A percentile compares a stretch with the other conserved stretches of the same genome.
phyloP scores from a whole-genome alignment of 2,329 filamentous ascomycete genomes.

The Knufia fluminis region DNA sequence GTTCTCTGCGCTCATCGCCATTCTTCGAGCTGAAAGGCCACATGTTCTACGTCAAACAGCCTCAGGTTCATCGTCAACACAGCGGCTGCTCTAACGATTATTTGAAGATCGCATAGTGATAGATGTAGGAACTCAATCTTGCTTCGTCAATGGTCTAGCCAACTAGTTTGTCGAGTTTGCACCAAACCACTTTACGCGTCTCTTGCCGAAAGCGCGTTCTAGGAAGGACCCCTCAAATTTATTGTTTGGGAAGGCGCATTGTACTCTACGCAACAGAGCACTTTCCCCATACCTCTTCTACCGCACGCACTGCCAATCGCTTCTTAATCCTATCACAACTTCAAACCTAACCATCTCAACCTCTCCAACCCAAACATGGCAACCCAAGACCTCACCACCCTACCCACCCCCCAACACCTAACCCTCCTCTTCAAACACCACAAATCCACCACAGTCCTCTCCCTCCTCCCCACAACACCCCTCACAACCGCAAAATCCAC shows the following conservation, averaged over 20 bases:
- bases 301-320: too few species aligned
- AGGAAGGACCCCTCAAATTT: too few species aligned
- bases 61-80: background rate
- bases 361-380: background rate
- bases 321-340: too few species aligned
- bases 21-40: conserved; percentile 16
- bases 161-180: conserved; percentile 3
- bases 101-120: too few species aligned
- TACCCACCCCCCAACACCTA: conserved; percentile 40
- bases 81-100: background rate
- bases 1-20: background rate
- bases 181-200: conserved; percentile 3
- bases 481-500: conserved; percentile 44
- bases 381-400: conserved; percentile 10
- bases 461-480: conserved; percentile 49
- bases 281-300: too few species aligned
- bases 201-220: background rate
- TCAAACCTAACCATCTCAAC: too few species aligned
- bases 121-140: too few species aligned
- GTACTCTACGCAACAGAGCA: too few species aligned
- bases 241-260: too few species aligned
- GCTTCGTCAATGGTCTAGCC: too few species aligned
- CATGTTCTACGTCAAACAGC: conserved; percentile 7
- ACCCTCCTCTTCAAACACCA: conserved; percentile 66
- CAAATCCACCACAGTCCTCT: conserved; percentile 60